These are phyloP conservation scores for Cladophialophora exuberans DNA, from an alignment of 2,329 filamentous ascomycete genomes.

Conservation along the genomic window DNA sequence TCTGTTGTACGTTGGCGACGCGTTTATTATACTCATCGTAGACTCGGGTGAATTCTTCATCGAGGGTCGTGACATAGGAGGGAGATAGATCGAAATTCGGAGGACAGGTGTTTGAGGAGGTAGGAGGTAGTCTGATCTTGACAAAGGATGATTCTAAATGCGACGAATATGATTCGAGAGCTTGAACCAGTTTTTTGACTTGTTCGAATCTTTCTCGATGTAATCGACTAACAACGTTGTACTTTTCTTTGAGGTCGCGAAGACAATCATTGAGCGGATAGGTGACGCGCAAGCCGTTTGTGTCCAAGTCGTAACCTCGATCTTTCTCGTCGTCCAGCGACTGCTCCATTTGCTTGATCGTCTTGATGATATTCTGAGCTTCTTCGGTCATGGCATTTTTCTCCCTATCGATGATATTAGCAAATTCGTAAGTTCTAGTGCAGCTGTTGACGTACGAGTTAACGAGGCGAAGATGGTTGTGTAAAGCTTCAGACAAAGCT, in stretches of 20 bases:
- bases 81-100: conserved; percentile 91
- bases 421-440: neutral
- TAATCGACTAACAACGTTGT: conserved; percentile 74
- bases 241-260: conserved; percentile 80
- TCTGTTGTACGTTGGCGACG: conserved; percentile 71
- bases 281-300: conserved; percentile 74
- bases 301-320: conserved; percentile 65
- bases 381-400: conserved; percentile 91
- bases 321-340: conserved; percentile 78
- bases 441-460: conserved; percentile 57
- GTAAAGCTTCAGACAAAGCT: conserved; percentile 86
- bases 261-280: conserved; percentile 83
- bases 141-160: conserved; percentile 91
- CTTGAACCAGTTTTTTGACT: conserved; percentile 92
- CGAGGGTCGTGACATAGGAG: conserved; percentile 81
- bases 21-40: conserved; percentile 95
- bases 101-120: conserved; percentile 73
- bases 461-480: conserved; percentile 84
- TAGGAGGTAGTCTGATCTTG: conserved; percentile 81
- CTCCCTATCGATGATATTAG: conserved; percentile 57
- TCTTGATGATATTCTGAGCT: conserved; percentile 79
- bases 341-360: conserved; percentile 90
- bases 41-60: conserved; percentile 88
- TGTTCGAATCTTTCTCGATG: conserved; percentile 94
- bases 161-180: conserved; percentile 92